Base-by-base conservation (phyloP, 805 yeast species). In the Candida argentea region DNA sequence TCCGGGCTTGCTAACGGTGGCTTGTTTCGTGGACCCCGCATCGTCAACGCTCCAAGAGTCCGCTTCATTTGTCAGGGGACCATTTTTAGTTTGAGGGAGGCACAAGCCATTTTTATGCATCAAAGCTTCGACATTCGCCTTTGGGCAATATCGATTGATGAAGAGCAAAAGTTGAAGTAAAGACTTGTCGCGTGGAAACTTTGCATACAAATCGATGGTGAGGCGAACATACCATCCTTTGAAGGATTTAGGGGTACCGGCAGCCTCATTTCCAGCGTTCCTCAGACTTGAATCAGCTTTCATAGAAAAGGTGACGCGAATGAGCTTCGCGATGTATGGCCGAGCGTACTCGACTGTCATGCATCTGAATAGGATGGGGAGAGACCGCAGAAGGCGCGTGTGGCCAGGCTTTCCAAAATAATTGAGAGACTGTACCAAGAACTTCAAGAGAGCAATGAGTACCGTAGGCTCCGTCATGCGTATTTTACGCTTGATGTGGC, bases 131-230 rank as follows among this genome's bases (percentile, higher is more conserved):
- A n/a, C n/a, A n/a, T n/a, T n/a, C n/a, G n/a, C n/a, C n/a, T n/a
- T n/a, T n/a, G n/a, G n/a, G n/a, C n/a, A n/a, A n/a, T n/a, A n/a
- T n/a, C n/a, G n/a, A n/a, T n/a, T n/a, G n/a, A n/a, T n/a, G n/a
- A n/a, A n/a, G n/a, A n/a, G n/a, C n/a, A n/a, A n/a, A 12, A 55
- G 32, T 8, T 36, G 33, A 22, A 36, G 44, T 20, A 57, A 37
- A 14, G 44, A 37, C 11, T 41, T 46, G 29, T 57, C 64, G 19
- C 39, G 32, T 12, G 64, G 64, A 31, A 57, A 57, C 25, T 46
- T 48, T 2, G 27, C 22, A 25, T 33, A 42, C 23, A 56, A 40
- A 18, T 50, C 57, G 2, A 46, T 46, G 6, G 48, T 50, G 12
- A 43, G 31, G 27, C 48, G 44, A 10, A 54, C 41, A 16, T 56